Percentiles rank a stretch among this genome's conserved stretches.
Conservation (phyloP, 805 yeast genomes). For the Hanseniaspora taiwanica region DNA sequence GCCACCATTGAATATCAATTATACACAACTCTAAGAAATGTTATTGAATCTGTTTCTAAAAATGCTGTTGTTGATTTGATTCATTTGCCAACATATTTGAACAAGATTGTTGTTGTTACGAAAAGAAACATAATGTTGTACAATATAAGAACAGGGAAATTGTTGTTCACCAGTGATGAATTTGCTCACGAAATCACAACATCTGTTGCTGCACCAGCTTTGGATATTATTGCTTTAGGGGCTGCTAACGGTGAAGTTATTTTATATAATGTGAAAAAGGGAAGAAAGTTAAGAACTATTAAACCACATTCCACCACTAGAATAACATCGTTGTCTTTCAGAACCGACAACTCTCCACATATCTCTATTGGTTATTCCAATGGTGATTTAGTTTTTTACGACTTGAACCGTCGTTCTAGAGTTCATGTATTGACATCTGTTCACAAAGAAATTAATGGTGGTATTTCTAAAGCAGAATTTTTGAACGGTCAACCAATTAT, state of each 20-base stretch:
- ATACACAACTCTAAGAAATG: neutral
- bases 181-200: conserved; percentile 48
- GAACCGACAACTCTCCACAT: conserved; percentile 84
- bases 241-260: conserved; percentile 51
- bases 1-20: neutral
- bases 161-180: conserved; percentile 43
- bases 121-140: conserved; percentile 43
- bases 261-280: conserved; percentile 57
- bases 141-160: conserved; percentile 68
- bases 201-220: conserved; percentile 74
- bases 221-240: conserved; percentile 75
- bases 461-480: conserved; percentile 60
- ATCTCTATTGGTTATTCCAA: conserved; percentile 61
- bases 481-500: conserved; percentile 86
- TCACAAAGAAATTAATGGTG: conserved; percentile 64
- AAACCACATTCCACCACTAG: conserved; percentile 27
- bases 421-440: conserved; percentile 63
- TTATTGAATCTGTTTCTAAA: neutral
- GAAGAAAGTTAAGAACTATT: conserved; percentile 39
- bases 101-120: conserved; percentile 80
- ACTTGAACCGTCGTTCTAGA: conserved; percentile 56
- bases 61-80: neutral
- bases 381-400: conserved; percentile 82
- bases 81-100: conserved; percentile 90
- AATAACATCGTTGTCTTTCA: conserved; percentile 56